Conservation (phyloP, 495 filamentous ascomycete species). For the Hypoxylon trugodes region DNA sequence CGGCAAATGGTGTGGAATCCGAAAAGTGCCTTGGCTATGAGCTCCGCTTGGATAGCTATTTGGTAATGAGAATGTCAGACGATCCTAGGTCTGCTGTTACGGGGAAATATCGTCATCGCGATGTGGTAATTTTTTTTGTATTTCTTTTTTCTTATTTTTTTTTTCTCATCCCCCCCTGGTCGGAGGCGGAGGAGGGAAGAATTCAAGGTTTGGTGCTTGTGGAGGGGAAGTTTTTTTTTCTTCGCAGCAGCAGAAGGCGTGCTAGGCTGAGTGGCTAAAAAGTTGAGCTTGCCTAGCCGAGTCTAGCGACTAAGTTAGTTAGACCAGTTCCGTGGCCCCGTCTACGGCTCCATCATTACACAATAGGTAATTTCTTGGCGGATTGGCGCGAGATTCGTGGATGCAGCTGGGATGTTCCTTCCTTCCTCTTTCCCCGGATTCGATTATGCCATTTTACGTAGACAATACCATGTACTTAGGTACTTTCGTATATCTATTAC, state of each 20-base stretch:
- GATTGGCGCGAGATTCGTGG: constrained; percentile 8
- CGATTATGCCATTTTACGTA: constrained; percentile 13
- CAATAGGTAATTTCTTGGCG: constrained; percentile 15
- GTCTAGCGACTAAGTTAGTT: constrained; percentile 16
- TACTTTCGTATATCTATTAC: not conserved
- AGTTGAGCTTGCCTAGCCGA: constrained; percentile 20
- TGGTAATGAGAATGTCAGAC: constrained; percentile 44
- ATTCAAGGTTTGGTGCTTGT: constrained; percentile 9
- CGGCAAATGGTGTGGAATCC: constrained; percentile 31
- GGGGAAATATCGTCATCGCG: constrained; percentile 38
- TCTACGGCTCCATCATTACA: constrained; percentile 9
- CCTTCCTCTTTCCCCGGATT: constrained; percentile 30
- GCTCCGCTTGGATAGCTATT: constrained; percentile 43
- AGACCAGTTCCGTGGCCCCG: constrained; percentile 19
- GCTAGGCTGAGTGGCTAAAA: constrained; percentile 12
- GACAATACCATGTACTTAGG: not conserved
- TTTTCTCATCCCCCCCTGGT: too few relatives aligned
- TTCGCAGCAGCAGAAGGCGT: not conserved
- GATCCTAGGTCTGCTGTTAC: constrained; percentile 29
- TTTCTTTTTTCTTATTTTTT: constrained; percentile 24
- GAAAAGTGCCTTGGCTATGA: constrained; percentile 29
- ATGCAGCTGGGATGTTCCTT: constrained; percentile 12
- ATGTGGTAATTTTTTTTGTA: constrained; percentile 19
- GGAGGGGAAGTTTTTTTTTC: constrained; percentile 10
- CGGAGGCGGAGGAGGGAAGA: constrained; percentile 5